Evolutionary conservation across 148 eudicot species (phyloP), one percentile per base, ranked within the genome.

Genomic region (Rhododendron molle): DNA sequence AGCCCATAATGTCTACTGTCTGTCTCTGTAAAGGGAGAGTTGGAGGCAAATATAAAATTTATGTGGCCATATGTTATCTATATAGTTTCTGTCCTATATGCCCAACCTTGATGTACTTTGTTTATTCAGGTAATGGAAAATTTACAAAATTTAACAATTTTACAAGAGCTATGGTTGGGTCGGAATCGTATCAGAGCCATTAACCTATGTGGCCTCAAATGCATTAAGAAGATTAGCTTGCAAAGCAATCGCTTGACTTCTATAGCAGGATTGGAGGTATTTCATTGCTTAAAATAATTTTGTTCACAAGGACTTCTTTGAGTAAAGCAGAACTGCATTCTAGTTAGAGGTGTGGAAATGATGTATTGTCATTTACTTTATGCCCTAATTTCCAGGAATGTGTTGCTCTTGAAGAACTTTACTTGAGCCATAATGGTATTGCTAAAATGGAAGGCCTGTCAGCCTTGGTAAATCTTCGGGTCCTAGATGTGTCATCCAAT

Each of bases 391-490:
- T 87, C 52, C 91, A 97, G 99, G 98, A 91, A 84, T 97, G 98
- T 81, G 88, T 90, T 77, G 95, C 99, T 65, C 88, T 97, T 72
- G 99, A 95, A 91, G 99, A 97, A 88, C 85, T 97, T 46, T 97
- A 97, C 90, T 60, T 97, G 91, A 97, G 99, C 91, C 99, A 97
- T 86, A 97, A 97, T 86, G 99, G 99, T 76, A 97, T 97, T 82
- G 81, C 94, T 2, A 93, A 94, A 89, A 93, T 97, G 95, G 98
- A 97, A 91, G 98, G 98, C 52, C 81, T 94, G 73, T 94, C 99
- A 85, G 91, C 92, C 14, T 90, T 95, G 91, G 89, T 89, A 83
- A 97, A 94, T 87, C 98, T 95, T 34, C 94, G 90, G 80, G 92
- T 97, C 84, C 89, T 97, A 90, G 99, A 97, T 78, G 93, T 97